Evolutionary conservation across 2,329 filamentous ascomycete genomes (phyloP), one percentile per base, ranked within the genome.

Genomic region (Huntiella decipiens): DNA sequence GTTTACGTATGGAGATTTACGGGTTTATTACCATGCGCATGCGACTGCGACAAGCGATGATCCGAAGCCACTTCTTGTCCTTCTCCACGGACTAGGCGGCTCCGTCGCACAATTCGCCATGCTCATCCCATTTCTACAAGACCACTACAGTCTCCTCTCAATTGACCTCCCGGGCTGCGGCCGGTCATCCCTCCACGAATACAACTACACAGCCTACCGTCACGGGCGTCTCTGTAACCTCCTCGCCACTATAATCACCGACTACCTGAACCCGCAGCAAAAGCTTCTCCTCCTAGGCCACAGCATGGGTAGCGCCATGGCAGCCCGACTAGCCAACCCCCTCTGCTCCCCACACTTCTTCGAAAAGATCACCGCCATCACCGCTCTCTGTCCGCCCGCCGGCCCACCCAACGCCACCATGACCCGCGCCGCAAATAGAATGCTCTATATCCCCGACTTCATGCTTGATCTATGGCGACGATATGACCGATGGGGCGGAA

Each of bases 141-240:
- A 92, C 56, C 66, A 86, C 42, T 85, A 82, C 10, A 79, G 86
- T 41, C 93, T 87, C 58, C 69, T 93, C 35, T 82, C 85, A 3
- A 77, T 96, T 51, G 91, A 98, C 58, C 68, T 95, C 3, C 88
- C 91, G 1, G 91, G 91, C 35, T 93, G 87, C 55, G 91, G 91
- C 28, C 66, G 79, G 16, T 95, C 88, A 2, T 65, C 70, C 6
- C 93, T 88, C 60, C 65, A 71, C 12, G 79, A 81, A 15, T 74
- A 66, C 12, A 60, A 69, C 16, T 87, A 82, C 77, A 70, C 75
- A 38, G 85, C 88, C 5, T 98, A 96, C 58, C 79, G 74, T 0
- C 75, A 79, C 1, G 74, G 85, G 36, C 77, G 82, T 1, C 66
- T 96, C 17, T 74, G 73, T 3, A 79, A 85, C 53, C 66, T 98